Evolutionary conservation across 2,329 filamentous ascomycete genomes (phyloP), one percentile per base, ranked within the genome.

Genomic region (Cryphonectria radicalis): DNA sequence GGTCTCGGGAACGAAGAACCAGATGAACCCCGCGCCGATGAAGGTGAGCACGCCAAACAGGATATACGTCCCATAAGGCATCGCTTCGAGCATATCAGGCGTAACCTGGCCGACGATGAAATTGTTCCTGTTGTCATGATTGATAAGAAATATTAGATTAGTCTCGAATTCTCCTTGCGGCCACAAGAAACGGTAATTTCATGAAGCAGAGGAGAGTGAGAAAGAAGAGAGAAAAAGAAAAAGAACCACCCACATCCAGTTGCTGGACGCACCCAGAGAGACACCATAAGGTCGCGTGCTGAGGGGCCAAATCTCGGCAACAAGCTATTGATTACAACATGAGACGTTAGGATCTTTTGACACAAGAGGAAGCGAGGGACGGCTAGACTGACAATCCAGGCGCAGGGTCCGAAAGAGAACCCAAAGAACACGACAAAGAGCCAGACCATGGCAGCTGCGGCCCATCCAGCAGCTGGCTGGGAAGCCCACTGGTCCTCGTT

Each of bases 361-460:
- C 35, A 14, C 11, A 40, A 40, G 17, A 28, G 25, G n/a, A 25
- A 7, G 7, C 3, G 14, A 25, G n/a, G 19, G 46, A 37, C 13
- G 57, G 42, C 22, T 14, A 17, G 37, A 57, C 64, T 32, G 55
- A 66, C 64, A 72, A 93, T 92, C 92, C 92, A 94, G 0, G 90
- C 87, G 75, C 89, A 91, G 2, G 91, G 92, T 0, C 91, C 91
- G 92, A 92, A 94, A 0, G 87, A 90, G 78, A 93, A 93, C 42
- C 90, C 92, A 76, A 94, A 94, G 79, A 92, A 88, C 42, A 93
- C 83, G 40, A 93, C 89, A 74, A 92, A 94, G 0, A 94, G 84
- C 91, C 92, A 94, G 11, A 92, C 89, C 87, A 92, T 91, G 67
- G 78, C 81, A 2, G 86, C 83, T 7, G 86, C 90, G 0, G 91